Evolutionary conservation across 148 eudicot species (phyloP).

Genomic region (Chenopodium suecicum): DNA sequence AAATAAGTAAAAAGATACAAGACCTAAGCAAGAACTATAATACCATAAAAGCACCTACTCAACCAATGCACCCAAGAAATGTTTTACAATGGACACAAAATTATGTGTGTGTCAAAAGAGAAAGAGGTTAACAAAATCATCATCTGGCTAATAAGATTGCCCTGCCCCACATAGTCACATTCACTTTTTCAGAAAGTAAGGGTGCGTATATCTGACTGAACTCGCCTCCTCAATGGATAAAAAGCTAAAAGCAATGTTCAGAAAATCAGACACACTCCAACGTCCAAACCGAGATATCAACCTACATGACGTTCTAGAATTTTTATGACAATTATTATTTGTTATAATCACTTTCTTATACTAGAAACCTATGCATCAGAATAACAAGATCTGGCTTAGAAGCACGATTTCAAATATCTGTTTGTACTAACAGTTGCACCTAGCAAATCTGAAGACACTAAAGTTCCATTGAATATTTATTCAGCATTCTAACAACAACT

Average conservation of each 20-base stretch:
- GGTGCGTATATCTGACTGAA: not conserved
- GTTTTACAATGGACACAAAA: not conserved
- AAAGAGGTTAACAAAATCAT: not conserved
- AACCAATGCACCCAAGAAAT: not conserved
- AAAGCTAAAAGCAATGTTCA: not conserved
- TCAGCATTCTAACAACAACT: constrained; percentile 1
- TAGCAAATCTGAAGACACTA: not conserved
- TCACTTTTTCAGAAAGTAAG: not conserved
- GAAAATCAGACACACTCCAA: not conserved
- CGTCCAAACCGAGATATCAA: not conserved
- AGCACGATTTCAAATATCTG: not conserved
- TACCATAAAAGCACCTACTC: not conserved
- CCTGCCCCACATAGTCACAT: not conserved
- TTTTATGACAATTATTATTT: not conserved
- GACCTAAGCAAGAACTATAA: not conserved
- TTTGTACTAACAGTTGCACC: not conserved
- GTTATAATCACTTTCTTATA: not conserved
- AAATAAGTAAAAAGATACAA: too few relatives aligned
- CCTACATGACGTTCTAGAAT: not conserved
- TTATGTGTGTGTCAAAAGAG: not conserved
- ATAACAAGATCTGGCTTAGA: not conserved
- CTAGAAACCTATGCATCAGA: not conserved
- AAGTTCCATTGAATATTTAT: not conserved
- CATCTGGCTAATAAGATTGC: not conserved
- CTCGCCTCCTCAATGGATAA: not conserved